A percentile compares a stretch with the other conserved stretches of the same genome.
Evolutionary conservation across 352 stramenopile species (phyloP).

Genomic region (Phytophthora brassicae): DNA sequence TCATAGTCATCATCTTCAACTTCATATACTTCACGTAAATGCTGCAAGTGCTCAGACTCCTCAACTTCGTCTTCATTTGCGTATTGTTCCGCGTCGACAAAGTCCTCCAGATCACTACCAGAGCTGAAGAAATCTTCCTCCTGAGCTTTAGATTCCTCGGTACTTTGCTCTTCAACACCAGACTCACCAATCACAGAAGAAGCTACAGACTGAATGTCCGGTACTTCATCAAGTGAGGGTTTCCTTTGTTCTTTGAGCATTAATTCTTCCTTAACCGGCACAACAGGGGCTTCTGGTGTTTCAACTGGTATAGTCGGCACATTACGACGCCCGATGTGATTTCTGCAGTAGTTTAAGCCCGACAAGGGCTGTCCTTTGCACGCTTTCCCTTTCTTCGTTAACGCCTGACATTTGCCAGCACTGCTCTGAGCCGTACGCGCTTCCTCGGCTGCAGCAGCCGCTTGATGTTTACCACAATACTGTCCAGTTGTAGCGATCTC

Average conservation of each 20-base stretch:
- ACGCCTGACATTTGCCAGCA: slow-evolving; percentile 28
- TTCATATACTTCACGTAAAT: slow-evolving; percentile 81
- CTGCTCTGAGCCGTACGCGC: not conserved
- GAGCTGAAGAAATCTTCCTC: slow-evolving; percentile 30
- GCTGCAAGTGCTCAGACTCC: slow-evolving; percentile 81
- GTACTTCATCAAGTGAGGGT: not conserved
- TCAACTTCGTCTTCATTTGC: slow-evolving; percentile 69
- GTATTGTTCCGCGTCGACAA: slow-evolving; percentile 40
- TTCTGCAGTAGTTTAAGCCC: slow-evolving; percentile 40
- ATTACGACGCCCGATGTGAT: slow-evolving; percentile 29
- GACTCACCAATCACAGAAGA: not conserved
- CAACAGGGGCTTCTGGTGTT: not conserved
- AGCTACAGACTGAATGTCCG: not conserved
- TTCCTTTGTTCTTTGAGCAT: not conserved
- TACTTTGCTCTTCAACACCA: not conserved
- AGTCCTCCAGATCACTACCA: slow-evolving; percentile 40
- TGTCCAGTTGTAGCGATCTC: slow-evolving; percentile 29
- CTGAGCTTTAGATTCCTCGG: slow-evolving; percentile 6
- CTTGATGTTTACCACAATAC: slow-evolving; percentile 41
- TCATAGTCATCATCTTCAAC: slow-evolving; percentile 44
- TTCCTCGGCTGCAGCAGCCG: not conserved
- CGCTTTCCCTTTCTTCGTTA: slow-evolving; percentile 47
- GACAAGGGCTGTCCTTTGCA: slow-evolving; percentile 36
- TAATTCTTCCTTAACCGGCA: not conserved
- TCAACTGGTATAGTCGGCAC: not conserved